Base-by-base conservation (phyloP, 78 protist species). In the Dictyostelium intermedium region DNA sequence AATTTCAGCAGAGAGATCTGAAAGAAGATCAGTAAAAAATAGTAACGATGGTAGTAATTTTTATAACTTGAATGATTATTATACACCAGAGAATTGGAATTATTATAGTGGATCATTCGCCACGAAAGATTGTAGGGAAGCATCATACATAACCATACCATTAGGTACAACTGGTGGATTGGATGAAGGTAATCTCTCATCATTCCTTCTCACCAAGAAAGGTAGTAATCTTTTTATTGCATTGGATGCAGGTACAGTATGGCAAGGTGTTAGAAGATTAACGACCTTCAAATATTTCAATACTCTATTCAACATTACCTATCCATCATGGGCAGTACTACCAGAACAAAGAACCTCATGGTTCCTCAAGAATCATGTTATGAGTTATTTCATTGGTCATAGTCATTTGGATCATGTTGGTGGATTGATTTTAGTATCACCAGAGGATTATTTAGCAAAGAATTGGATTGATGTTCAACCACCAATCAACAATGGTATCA, bases 181-280 rank as follows among this genome's bases (percentile, higher is more conserved):
- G 11, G 91, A 85, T 85, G 91, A 85, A 50, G 50, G 83, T 32
- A 73, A 85, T 85, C 56, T 85, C 10, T 73, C 83, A 18, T 85
- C 91, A 73, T 85, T 85, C 34, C n/a, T 85, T 14, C 14, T 85
- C 2, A 85, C 91, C 6, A 85, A 73, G n/a, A 85, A 85, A 50
- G 91, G 91, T 23, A 35, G 63, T 18, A 85, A 85, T 73, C 39
- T 85, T 25, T 85, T 85, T 20, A 70, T 85, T 85, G 82, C 91
- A 73, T 30, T 85, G 50, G 91, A 85, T 85, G 91, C 91, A 25
- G 91, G 91, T 20, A 85, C 91, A 5, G 76, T 85, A 23, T 85
- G 91, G 91, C 41, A 56, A 47, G 91, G 91, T 3, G 77, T 85
- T 47, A 30, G 39, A 18, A 18, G 77, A 32, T 85, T 85, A 13